Evolutionary conservation across 1,139 yeast genomes (phyloP).

Genomic region (Kodamaea derodonti): DNA sequence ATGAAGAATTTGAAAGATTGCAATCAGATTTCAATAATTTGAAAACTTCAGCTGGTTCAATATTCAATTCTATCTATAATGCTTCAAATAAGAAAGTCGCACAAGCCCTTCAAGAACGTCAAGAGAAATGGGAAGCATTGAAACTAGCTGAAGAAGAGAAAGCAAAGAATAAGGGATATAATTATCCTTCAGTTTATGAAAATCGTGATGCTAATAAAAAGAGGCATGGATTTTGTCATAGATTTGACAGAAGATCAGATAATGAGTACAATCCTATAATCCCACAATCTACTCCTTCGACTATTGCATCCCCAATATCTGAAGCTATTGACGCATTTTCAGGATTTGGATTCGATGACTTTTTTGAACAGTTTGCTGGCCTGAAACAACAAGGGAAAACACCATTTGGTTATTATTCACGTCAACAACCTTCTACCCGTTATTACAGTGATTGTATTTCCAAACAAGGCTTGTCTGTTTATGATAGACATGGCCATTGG

Average conservation of each 20-base stretch:
- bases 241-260: not conserved
- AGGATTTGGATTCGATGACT: not conserved
- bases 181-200: slow-evolving; percentile 6
- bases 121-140: not conserved
- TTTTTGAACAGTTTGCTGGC: slow-evolving; percentile 2
- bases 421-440: slow-evolving; percentile 58
- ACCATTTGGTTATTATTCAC: slow-evolving; percentile 51
- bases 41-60: slow-evolving; percentile 1
- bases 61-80: slow-evolving; percentile 3
- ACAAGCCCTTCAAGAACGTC: not conserved
- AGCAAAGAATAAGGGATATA: slow-evolving; percentile 1
- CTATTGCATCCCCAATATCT: not conserved
- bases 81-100: slow-evolving; percentile 3
- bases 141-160: not conserved
- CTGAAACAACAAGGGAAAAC: slow-evolving; percentile 16
- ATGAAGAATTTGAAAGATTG: slow-evolving; percentile 1
- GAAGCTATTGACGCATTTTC: not conserved
- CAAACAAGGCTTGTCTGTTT: slow-evolving; percentile 63
- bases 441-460: slow-evolving; percentile 62
- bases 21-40: slow-evolving; percentile 1
- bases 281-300: not conserved
- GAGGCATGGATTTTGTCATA: not conserved
- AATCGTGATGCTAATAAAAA: slow-evolving; percentile 1
- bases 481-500: slow-evolving; percentile 85
- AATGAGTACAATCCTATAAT: not conserved